Evolutionary conservation across 805 yeast species (phyloP).

Genomic region (Candida nanaspora): DNA sequence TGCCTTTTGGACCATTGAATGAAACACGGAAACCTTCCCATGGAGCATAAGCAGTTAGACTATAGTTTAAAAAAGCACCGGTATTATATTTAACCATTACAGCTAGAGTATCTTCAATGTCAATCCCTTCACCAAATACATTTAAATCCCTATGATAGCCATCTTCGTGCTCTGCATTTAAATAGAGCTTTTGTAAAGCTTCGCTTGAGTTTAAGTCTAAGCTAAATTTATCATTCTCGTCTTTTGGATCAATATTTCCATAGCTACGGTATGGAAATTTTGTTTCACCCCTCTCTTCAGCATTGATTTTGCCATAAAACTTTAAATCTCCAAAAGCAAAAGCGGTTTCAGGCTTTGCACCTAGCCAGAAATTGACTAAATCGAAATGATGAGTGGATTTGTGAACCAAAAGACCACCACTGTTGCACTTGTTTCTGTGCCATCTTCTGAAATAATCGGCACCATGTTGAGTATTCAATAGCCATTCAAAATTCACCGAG

Average conservation of each 20-base stretch:
- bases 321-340: constrained; percentile 4
- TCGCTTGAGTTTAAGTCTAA: constrained; percentile 1
- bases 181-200: background rate
- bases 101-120: constrained; percentile 3
- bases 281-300: constrained; percentile 2
- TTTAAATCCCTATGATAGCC: constrained; percentile 2
- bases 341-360: constrained; percentile 3
- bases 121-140: constrained; percentile 4
- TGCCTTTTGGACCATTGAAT: constrained; percentile 2
- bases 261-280: constrained; percentile 1
- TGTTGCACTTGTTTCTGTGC: constrained; percentile 3
- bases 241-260: background rate
- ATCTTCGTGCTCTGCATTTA: constrained; percentile 3
- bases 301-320: constrained; percentile 3
- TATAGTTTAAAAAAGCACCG: constrained; percentile 1
- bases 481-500: constrained; percentile 3
- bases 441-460: constrained; percentile 5
- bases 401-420: constrained; percentile 3
- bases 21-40: constrained; percentile 4
- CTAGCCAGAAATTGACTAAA: constrained; percentile 2
- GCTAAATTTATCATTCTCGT: constrained; percentile 1
- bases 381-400: constrained; percentile 4
- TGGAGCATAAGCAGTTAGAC: constrained; percentile 2
- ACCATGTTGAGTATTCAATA: constrained; percentile 4
- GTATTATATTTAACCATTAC: constrained; percentile 2